A percentile compares a stretch with the other conserved stretches of the same genome.
phyloP scores from a whole-genome alignment of 768 basidiomycete genomes.

The Tubosaeta sp. region DNA sequence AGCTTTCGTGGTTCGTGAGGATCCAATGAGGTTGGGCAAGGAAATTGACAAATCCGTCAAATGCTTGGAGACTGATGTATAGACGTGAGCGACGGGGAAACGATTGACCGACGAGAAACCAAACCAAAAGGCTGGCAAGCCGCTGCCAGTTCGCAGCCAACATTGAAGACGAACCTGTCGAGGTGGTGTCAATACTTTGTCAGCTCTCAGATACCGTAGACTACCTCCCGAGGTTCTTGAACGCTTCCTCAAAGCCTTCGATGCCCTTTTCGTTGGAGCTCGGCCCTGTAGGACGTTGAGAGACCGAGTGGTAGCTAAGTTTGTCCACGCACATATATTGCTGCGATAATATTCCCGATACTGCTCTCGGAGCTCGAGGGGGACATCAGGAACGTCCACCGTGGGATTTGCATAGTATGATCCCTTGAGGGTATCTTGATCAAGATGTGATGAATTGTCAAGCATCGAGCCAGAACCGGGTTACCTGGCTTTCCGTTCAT shows the following conservation, averaged over 20 bases:
- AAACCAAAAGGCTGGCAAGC: conserved; percentile 93
- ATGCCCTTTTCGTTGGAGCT: conserved; percentile 50
- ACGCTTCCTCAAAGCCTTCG: conserved; percentile 79
- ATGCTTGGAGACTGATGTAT: conserved; percentile 48
- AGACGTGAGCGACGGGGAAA: conserved; percentile 1
- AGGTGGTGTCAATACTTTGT: conserved; percentile 1
- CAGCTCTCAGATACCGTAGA: conserved; percentile 6
- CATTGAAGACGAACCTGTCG: conserved; percentile 69
- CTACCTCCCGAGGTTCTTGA: conserved; percentile 79
- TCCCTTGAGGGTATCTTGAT: conserved; percentile 78
- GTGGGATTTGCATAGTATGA: conserved; percentile 88
- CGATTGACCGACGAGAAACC: background rate
- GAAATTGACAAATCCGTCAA: conserved; percentile 61
- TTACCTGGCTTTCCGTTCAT: conserved; percentile 91
- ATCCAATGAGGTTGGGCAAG: conserved; percentile 64
- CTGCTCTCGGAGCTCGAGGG: conserved; percentile 45
- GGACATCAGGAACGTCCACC: conserved; percentile 60
- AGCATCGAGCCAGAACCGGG: background rate
- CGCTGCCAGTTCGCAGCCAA: conserved; percentile 74
- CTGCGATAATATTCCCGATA: conserved; percentile 83
- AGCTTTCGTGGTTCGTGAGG: conserved; percentile 84
- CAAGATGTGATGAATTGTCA: conserved; percentile 1
- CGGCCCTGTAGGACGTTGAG: conserved; percentile 52
- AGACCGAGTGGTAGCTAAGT: background rate
- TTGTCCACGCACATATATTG: conserved; percentile 71